Evolutionary conservation across 768 basidiomycete species (phyloP), one percentile per base, ranked within the genome.

Genomic region (Pulveroboletus sp.): DNA sequence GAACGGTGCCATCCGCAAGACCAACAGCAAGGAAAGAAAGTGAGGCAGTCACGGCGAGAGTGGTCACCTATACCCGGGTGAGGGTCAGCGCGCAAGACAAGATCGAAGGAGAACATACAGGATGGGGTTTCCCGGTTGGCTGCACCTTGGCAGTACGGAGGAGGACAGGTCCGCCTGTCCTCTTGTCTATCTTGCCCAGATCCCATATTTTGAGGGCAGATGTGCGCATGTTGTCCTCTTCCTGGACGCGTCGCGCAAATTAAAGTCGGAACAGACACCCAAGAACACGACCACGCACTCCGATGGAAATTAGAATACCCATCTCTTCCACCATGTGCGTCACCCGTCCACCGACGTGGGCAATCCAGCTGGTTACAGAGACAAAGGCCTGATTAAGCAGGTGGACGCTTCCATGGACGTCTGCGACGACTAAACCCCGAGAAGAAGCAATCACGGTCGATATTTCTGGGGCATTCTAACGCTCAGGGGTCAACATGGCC

Each of bases 1-100:
- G 76, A 14, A 96, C 94, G 0, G 89, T 89, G 22, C 96, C 96
- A 61, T 97, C 94, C 6, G 85, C 93, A n/a, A 98, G 79, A 13
- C 94, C 96, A 34, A 98, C 80, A 6, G 94, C 86, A 22, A 99
- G 81, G 65, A 93, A 89, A 1, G 89, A 81, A 4, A 96, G 75
- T 16, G 79, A 78, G 6, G 81, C 71, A 0, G 94, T 88, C 19
- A 93, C 72, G 0, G 93, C 89, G 35, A 96, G 73, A 2, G 86
- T 80, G 2, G 90, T 83, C 11, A 94, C 82, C 81, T 89, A 42
- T 19, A 37, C 29, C 38, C 37, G 16, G 7, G 26, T 3, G 41
- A 47, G 34, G 54, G 34, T 34, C 19, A 16, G 36, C n/a, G 38
- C 16, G 39, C 17, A 24, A 22, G 19, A 30, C 13, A 43, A 1